Evolutionary conservation across 805 yeast species (phyloP), one percentile per base, ranked within the genome.

Genomic region (Soucietia sequanensis): DNA sequence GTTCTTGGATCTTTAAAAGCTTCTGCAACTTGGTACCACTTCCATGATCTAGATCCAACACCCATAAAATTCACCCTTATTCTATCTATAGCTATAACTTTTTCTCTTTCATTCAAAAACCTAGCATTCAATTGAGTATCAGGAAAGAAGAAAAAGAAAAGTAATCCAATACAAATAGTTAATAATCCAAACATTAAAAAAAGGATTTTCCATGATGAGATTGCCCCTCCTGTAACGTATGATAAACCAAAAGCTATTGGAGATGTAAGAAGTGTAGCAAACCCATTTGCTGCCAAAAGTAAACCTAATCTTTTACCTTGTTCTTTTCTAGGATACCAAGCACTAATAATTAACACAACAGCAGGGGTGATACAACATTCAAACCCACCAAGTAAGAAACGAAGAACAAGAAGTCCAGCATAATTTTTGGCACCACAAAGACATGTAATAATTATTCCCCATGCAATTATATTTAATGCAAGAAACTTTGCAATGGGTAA

Each of bases 321-420:
- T 35, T 50, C 51, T 13, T 33, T 33, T 24, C 46, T 48, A 13
- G 30, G 16, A 32, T 50, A 50, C 26, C 45, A 50, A 23, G 46
- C 32, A 5, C 43, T 38, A 21, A 39, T 22, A 27, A 42, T 31
- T n/a, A 50, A 27, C 24, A 47, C 42, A 21, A 38, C 37, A 12
- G 46, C 48, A 5, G 56, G 54, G 8, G 46, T 51, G n/a, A n/a
- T n/a, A n/a, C n/a, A n/a, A n/a, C n/a, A n/a, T 46, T 67, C 72
- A 33, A 53, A 45, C 8, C 65, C 29, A 15, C 66, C 58, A 49
- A 47, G 38, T 2, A 51, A 20, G 28, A 51, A 40, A 25, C 56
- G 36, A n/a, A 48, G 23, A 7, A 33, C 48, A 14, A 49, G 34
- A 10, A 52, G 33, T 5, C 44, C 41, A 9, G 37, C 47, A 33